Conservation (phyloP, 23 red algal species). For the Porphyridium purpureum region DNA sequence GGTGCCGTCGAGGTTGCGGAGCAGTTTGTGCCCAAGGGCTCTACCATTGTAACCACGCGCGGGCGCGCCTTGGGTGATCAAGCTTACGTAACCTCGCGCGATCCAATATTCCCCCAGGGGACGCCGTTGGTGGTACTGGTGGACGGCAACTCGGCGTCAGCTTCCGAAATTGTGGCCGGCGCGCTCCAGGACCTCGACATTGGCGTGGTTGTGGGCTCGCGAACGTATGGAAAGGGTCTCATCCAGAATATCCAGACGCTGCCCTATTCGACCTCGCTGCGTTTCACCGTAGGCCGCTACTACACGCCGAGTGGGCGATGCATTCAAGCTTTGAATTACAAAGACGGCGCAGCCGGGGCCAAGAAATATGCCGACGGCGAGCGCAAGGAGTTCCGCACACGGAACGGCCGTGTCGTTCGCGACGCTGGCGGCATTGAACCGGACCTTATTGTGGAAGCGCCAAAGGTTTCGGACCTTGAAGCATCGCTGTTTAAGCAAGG, state of each 20-base stretch:
- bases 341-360: slow-evolving; percentile 15
- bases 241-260: slow-evolving; percentile 86
- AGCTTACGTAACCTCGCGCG: slow-evolving; percentile 21
- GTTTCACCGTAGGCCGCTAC: slow-evolving; percentile 93
- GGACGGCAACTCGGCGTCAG: slow-evolving; percentile 72
- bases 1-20: slow-evolving; percentile 78
- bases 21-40: slow-evolving; percentile 67
- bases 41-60: slow-evolving; percentile 54
- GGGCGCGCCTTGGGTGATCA: slow-evolving; percentile 43
- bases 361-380: slow-evolving; percentile 18
- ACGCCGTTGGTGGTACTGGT: slow-evolving; percentile 57
- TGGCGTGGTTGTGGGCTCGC: slow-evolving; percentile 59
- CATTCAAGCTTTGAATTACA: slow-evolving; percentile 86
- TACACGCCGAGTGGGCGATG: slow-evolving; percentile 97
- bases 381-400: slow-evolving; percentile 50
- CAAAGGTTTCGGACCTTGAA: slow-evolving; percentile 44
- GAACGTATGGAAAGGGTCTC: slow-evolving; percentile 93
- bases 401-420: slow-evolving; percentile 45
- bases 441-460: slow-evolving; percentile 28
- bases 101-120: slow-evolving; percentile 20
- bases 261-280: slow-evolving; percentile 77
- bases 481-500: slow-evolving; percentile 44
- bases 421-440: slow-evolving; percentile 93
- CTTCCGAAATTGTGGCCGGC: slow-evolving; percentile 86
- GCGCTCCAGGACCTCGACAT: slow-evolving; percentile 86